phyloP scores from a whole-genome alignment of 495 filamentous ascomycete genomes.

The Aspergillus wentii region DNA sequence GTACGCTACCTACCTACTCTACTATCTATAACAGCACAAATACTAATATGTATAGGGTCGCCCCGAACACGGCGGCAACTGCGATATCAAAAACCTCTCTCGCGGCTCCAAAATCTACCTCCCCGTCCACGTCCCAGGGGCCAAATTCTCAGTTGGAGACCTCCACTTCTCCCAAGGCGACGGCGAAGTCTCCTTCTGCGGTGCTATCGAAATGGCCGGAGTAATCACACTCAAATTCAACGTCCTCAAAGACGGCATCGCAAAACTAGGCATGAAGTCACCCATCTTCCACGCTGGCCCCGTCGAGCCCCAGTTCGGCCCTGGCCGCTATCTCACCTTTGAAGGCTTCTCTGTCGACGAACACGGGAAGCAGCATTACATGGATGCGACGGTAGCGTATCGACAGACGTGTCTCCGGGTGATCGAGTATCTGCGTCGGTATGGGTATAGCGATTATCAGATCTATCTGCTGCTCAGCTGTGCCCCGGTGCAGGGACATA shows the following conservation, averaged over 20 bases:
- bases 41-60: slow-evolving; percentile 28
- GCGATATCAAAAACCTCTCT: slow-evolving; percentile 88
- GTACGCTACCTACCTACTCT: too few relatives aligned
- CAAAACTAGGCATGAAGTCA: slow-evolving; percentile 71
- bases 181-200: slow-evolving; percentile 94
- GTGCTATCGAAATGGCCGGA: slow-evolving; percentile 95
- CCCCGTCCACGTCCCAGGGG: slow-evolving; percentile 78
- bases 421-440: slow-evolving; percentile 84
- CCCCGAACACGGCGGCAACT: slow-evolving; percentile 59
- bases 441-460: slow-evolving; percentile 76
- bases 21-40: too few relatives aligned
- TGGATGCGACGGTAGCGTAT: slow-evolving; percentile 92
- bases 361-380: slow-evolving; percentile 85
- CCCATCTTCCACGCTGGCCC: slow-evolving; percentile 89
- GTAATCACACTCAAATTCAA: slow-evolving; percentile 88
- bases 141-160: slow-evolving; percentile 91
- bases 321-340: slow-evolving; percentile 82
- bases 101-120: slow-evolving; percentile 86
- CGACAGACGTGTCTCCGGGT: slow-evolving; percentile 75
- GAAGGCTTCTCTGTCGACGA: slow-evolving; percentile 95
- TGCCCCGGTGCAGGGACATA: slow-evolving; percentile 86
- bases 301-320: slow-evolving; percentile 87
- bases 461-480: slow-evolving; percentile 85
- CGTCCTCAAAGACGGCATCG: slow-evolving; percentile 80
- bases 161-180: slow-evolving; percentile 88